Conservation (phyloP, 768 basidiomycete genomes). For the Podaxis pistillaris region DNA sequence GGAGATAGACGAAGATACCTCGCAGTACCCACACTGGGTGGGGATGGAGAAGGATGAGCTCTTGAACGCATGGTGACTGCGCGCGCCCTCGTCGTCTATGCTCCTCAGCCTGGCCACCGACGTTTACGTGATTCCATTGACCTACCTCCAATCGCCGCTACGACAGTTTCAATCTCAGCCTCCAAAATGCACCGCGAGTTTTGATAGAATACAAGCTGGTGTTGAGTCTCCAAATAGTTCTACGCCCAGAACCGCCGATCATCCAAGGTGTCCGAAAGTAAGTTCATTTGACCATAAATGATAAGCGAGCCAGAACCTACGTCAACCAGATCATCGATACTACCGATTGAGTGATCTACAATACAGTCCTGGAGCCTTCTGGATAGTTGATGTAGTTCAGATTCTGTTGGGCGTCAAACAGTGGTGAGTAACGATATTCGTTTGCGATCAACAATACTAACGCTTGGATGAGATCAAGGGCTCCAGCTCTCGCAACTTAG, state of each 20-base stretch:
- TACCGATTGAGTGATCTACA: conserved; percentile 49
- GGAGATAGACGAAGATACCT: conserved; percentile 39
- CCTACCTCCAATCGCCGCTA: conserved; percentile 62
- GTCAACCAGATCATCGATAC: conserved; percentile 56
- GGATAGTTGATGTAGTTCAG: conserved; percentile 51
- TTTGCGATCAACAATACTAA: conserved; percentile 30
- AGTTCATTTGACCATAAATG: conserved; percentile 2
- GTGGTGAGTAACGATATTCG: conserved; percentile 2
- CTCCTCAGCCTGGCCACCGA: neutral
- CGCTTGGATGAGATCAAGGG: conserved; percentile 61
- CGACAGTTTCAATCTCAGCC: conserved; percentile 65
- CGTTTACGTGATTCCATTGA: conserved; percentile 6
- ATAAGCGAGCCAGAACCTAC: conserved; percentile 32
- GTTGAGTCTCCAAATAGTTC: conserved; percentile 63
- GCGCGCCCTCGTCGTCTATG: conserved; percentile 71
- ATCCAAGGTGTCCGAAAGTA: neutral
- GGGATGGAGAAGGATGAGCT: conserved; percentile 85
- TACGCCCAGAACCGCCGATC: conserved; percentile 24
- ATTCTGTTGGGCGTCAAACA: conserved; percentile 14
- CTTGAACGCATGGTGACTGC: conserved; percentile 77
- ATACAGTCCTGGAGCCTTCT: conserved; percentile 46
- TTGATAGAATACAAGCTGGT: conserved; percentile 53
- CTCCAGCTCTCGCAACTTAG: conserved; percentile 62
- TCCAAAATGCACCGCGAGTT: conserved; percentile 57
- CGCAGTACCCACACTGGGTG: conserved; percentile 78